Conservation (phyloP, 768 basidiomycete genomes). For the Rhizopogon vesiculosus region DNA sequence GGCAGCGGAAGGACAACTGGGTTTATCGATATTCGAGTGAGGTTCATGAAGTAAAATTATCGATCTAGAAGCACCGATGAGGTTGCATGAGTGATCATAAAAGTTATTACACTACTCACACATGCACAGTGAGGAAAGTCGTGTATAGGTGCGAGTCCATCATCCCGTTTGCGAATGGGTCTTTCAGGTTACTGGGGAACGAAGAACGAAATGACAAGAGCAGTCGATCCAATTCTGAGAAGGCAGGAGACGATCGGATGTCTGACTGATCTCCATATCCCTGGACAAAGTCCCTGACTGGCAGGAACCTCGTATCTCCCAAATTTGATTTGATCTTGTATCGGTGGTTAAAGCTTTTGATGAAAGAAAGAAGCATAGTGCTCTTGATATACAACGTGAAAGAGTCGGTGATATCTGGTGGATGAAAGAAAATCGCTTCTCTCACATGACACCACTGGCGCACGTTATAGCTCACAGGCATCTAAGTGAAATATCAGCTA, state of each 20-base stretch:
- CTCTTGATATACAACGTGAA: conserved; percentile 71
- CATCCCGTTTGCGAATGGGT: conserved; percentile 47
- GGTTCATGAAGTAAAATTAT: conserved; percentile 73
- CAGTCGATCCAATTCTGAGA: conserved; percentile 56
- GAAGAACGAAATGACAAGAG: conserved; percentile 54
- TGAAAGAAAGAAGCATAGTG: conserved; percentile 53
- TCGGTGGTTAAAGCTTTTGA: conserved; percentile 64
- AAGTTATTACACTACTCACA: conserved; percentile 19
- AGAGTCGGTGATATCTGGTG: conserved; percentile 60
- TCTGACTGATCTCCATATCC: conserved; percentile 43
- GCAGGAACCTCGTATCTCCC: conserved; percentile 48
- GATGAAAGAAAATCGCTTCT: conserved; percentile 58
- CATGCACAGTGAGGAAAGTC: conserved; percentile 25
- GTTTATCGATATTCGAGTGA: conserved; percentile 55
- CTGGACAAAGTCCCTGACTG: conserved; percentile 23
- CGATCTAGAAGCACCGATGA: conserved; percentile 37
- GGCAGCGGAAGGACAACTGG: conserved; percentile 63
- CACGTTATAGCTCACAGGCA: conserved; percentile 42
- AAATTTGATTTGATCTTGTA: conserved; percentile 57
- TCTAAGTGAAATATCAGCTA: conserved; percentile 25
- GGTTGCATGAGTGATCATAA: conserved; percentile 20
- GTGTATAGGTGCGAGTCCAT: conserved; percentile 58
- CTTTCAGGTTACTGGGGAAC: conserved; percentile 50
- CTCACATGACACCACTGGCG: conserved; percentile 66
- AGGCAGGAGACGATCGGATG: conserved; percentile 55